Percentiles rank a stretch among this genome's conserved stretches.
Conservation (phyloP, 2,329 filamentous ascomycete genomes). For the Stenocarpella maydis region DNA sequence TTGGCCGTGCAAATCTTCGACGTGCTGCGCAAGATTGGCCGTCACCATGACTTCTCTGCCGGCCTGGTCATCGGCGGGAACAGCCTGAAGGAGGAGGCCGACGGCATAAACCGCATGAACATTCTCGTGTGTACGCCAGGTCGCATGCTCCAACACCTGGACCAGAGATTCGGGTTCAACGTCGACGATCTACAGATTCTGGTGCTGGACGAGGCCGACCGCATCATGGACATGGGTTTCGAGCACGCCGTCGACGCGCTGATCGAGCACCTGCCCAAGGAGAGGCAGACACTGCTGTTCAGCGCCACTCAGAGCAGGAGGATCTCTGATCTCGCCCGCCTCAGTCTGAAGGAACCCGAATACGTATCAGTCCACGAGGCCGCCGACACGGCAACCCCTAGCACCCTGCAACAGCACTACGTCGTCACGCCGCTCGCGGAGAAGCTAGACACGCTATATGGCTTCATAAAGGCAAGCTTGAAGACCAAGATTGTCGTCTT, state of each 20-base stretch:
- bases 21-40: slow-evolving; percentile 87
- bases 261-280: slow-evolving; percentile 85
- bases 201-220: slow-evolving; percentile 93
- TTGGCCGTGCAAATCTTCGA: slow-evolving; percentile 97
- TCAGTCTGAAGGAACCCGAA: slow-evolving; percentile 89
- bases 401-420: slow-evolving; percentile 89
- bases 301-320: slow-evolving; percentile 95
- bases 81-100: slow-evolving; percentile 84
- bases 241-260: slow-evolving; percentile 90
- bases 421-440: slow-evolving; percentile 84
- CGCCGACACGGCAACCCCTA: slow-evolving; percentile 80
- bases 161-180: slow-evolving; percentile 90
- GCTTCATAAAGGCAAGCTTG: slow-evolving; percentile 89
- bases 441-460: slow-evolving; percentile 91
- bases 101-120: slow-evolving; percentile 82
- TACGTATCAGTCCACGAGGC: slow-evolving; percentile 94
- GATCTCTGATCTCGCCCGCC: slow-evolving; percentile 87
- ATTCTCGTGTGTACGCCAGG: slow-evolving; percentile 96
- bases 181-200: slow-evolving; percentile 91
- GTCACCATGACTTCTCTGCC: slow-evolving; percentile 89
- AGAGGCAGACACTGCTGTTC: slow-evolving; percentile 92
- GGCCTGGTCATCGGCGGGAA: slow-evolving; percentile 95
- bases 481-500: slow-evolving; percentile 97
- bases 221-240: slow-evolving; percentile 98
- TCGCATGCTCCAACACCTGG: slow-evolving; percentile 92